Evolutionary conservation across 345 rosid genomes (phyloP), one percentile per base, ranked within the genome.

Genomic region (Ceriops decandra): DNA sequence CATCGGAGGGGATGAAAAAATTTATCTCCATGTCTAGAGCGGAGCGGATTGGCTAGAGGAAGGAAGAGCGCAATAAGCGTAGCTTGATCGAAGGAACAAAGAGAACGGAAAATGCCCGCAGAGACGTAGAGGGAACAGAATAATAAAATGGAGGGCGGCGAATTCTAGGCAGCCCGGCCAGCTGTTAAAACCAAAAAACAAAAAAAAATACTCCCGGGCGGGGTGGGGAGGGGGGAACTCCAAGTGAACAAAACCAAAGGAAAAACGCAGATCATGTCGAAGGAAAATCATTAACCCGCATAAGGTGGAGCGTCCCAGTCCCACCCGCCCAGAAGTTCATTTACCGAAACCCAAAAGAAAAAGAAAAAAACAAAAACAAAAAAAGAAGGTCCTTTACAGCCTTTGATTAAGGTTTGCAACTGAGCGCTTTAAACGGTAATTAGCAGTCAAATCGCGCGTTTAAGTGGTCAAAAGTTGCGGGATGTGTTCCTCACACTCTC

Each of bases 101-200:
- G 53, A 83, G 76, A 53, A 72, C 82, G 77, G 78, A 70, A 79
- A 82, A 77, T 68, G 73, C 83, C 81, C 88, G 81, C 88, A 82
- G 88, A 85, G 85, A 75, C 76, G 84, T 75, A 81, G 88, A 70
- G 16, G 63, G 30, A 57, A 56, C 78, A 54, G 63, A 80, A 68
- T 85, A 78, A 80, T 87, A 78, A 78, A 53, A 85, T 80, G 91
- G 95, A 87, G 90, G 84, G 95, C 89, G 91, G 85, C 90, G 75
- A 86, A 69, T 77, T 85, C 97, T 71, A 91, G 86, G 97, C 70
- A 82, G 26, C 88, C 90, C 83, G 68, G 82, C 88, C 93, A 89
- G 19, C 49, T 42, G 19, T 42, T 13, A 11, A 42, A 3, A 10
- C 0, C 10, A 38, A 38, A 38, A 33, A 33, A 33, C 0, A 33